Base-by-base conservation (phyloP, 441 rosid species). In the Viola pubescens region DNA sequence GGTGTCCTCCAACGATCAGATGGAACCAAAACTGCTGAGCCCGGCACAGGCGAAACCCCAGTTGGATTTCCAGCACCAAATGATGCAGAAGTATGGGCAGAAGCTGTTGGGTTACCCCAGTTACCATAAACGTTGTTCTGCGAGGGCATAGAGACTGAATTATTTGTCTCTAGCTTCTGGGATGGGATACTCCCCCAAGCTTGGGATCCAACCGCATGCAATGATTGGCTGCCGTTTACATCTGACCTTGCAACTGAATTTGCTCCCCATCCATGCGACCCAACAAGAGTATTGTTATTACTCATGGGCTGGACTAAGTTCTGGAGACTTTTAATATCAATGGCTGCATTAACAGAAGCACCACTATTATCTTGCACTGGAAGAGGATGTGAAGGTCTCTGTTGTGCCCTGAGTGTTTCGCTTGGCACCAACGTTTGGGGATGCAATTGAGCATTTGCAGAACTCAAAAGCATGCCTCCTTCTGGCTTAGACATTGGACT, bases 1-100 rank as follows among this genome's bases (percentile, higher is more conserved):
- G 76, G 70, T 52, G 80, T 81, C 75, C 87, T 81, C 91, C 92
- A 90, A 38, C 82, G 50, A 74, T 82, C 26, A 19, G 89, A 80
- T 62, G 81, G 56, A 14, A 65, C 71, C 72, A 73, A 60, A 59
- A 67, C 73, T 4, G 72, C 64, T 62, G 76, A 74, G 49, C 71
- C 77, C 40, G 77, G 79, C 11, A 73, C 59, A 11, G 76, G 76
- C 46, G 78, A 70, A 67, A 38, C 70, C 58, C 69, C 80, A 57
- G 71, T 66, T 44, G 73, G 70, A 64, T 75, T 64, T 63, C 68
- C 68, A 3, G 76, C 56, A 45, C 47, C 65, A 52, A 76, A 76
- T 62, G 83, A 65, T 48, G 87, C 65, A 54, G 72, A 61, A 60
- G 54, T 68, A 49, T 74, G 81, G 59, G 73, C 47, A 40, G 80